These are phyloP conservation scores for Trichoderma hamatum DNA, from an alignment of 2,329 filamentous ascomycete genomes.

Conservation along the genomic window DNA sequence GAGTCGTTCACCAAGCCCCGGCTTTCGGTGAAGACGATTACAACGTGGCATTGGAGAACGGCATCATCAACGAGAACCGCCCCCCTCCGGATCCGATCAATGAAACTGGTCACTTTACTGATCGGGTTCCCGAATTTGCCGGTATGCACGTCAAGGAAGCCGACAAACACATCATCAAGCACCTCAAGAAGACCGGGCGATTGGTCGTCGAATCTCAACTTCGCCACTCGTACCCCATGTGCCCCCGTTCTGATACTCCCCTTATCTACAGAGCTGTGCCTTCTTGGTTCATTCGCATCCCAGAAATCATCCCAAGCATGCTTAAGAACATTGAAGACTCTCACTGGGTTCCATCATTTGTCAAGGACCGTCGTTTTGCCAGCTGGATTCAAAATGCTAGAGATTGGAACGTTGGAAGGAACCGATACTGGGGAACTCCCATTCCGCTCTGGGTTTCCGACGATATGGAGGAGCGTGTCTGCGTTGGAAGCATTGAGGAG, in stretches of 20 bases:
- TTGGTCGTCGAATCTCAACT: slow-evolving; percentile 85
- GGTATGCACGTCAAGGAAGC: slow-evolving; percentile 90
- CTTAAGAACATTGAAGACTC: slow-evolving; percentile 86
- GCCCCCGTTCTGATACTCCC: slow-evolving; percentile 91
- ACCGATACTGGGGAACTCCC: slow-evolving; percentile 94
- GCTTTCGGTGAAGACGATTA: slow-evolving; percentile 98
- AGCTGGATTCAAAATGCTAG: slow-evolving; percentile 90
- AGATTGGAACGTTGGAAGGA: slow-evolving; percentile 94
- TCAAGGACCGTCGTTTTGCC: slow-evolving; percentile 88
- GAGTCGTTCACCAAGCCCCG: slow-evolving; percentile 91
- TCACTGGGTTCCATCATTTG: slow-evolving; percentile 87
- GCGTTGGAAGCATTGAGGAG: slow-evolving; percentile 82
- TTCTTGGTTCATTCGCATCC: slow-evolving; percentile 92
- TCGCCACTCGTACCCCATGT: slow-evolving; percentile 91
- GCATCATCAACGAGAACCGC: slow-evolving; percentile 75
- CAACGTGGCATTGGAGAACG: slow-evolving; percentile 73
- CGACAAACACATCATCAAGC: slow-evolving; percentile 90
- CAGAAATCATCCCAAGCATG: slow-evolving; percentile 82
- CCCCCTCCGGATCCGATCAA: slow-evolving; percentile 91
- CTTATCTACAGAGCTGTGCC: slow-evolving; percentile 91
- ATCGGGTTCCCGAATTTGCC: slow-evolving; percentile 75
- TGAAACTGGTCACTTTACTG: slow-evolving; percentile 77
- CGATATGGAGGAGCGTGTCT: slow-evolving; percentile 83
- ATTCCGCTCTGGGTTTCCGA: slow-evolving; percentile 91
- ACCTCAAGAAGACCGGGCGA: slow-evolving; percentile 75